Conservation (phyloP, 2,329 filamentous ascomycete genomes). For the Xylaria sp. region DNA sequence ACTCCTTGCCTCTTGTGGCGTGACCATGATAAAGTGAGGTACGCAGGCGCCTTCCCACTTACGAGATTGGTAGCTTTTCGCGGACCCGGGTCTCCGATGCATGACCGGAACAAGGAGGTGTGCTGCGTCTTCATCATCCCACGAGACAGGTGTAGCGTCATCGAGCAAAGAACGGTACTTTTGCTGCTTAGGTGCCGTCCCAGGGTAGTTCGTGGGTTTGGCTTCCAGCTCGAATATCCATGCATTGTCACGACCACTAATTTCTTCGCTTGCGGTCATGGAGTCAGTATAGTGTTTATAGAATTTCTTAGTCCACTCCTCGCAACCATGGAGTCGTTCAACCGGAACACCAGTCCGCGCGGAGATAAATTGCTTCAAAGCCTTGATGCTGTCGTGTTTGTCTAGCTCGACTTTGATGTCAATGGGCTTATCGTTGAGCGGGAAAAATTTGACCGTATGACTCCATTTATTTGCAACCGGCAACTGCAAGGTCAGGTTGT, state of each 20-base stretch:
- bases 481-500: constrained; percentile 89
- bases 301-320: constrained; percentile 85
- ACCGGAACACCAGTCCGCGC: constrained; percentile 71
- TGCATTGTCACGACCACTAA: constrained; percentile 71
- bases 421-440: constrained; percentile 76
- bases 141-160: constrained; percentile 53
- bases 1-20: constrained; percentile 72
- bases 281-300: constrained; percentile 86
- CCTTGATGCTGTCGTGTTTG: constrained; percentile 75
- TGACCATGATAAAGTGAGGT: constrained; percentile 80
- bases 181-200: constrained; percentile 59
- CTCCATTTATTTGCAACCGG: constrained; percentile 87
- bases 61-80: constrained; percentile 48
- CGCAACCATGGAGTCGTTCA: constrained; percentile 78
- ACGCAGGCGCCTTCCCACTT: constrained; percentile 46
- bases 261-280: constrained; percentile 75
- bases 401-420: constrained; percentile 81
- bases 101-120: constrained; percentile 76
- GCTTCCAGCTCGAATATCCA: constrained; percentile 81
- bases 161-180: constrained; percentile 61
- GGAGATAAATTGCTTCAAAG: constrained; percentile 76
- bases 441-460: constrained; percentile 79
- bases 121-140: constrained; percentile 71
- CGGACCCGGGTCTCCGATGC: constrained; percentile 62
- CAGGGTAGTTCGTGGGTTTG: constrained; percentile 78